A percentile compares a stretch with the other conserved stretches of the same genome.
Evolutionary conservation across 2,329 filamentous ascomycete species (phyloP).

Genomic region (Parasarocladium wereldwijsianum): DNA sequence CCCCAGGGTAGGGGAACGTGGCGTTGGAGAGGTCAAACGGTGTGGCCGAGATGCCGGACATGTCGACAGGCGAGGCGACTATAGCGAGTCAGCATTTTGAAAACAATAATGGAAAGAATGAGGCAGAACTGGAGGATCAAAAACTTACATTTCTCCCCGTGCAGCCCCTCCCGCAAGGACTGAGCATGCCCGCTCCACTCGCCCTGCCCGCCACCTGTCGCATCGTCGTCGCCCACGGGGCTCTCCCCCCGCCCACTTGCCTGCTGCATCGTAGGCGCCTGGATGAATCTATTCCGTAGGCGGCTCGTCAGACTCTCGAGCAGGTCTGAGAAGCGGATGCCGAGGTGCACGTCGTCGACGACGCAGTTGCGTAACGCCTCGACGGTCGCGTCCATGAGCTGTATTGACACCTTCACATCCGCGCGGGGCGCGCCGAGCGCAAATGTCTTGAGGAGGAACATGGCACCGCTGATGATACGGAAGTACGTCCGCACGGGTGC

Average conservation of each 20-base stretch:
- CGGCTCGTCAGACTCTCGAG: conserved; percentile 66
- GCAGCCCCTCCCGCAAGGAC: conserved; percentile 24
- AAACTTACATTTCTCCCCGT: conserved; percentile 20
- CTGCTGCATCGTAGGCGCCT: conserved; percentile 34
- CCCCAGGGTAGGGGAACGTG: conserved; percentile 38
- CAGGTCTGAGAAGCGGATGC: conserved; percentile 70
- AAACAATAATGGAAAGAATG: neutral
- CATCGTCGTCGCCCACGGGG: conserved; percentile 19
- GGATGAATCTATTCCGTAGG: conserved; percentile 61
- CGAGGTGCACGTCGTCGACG: conserved; percentile 73
- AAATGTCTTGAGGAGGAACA: conserved; percentile 76
- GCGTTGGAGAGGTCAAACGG: conserved; percentile 43
- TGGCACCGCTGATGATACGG: conserved; percentile 71
- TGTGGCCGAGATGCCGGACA: conserved; percentile 45
- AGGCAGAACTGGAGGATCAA: too few relatives aligned
- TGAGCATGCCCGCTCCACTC: conserved; percentile 22
- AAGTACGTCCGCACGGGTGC: conserved; percentile 76
- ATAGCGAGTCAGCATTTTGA: neutral
- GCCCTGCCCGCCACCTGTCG: conserved; percentile 12
- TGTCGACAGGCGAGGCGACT: conserved; percentile 14
- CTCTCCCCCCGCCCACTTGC: conserved; percentile 24
- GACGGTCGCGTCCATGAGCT: conserved; percentile 61
- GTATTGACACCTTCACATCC: conserved; percentile 62
- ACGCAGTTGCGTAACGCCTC: conserved; percentile 62
- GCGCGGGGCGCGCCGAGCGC: conserved; percentile 65